These are phyloP conservation scores for Parachlorella kessleri DNA, from an alignment of 139 green algal genomes.

Conservation along the genomic window DNA sequence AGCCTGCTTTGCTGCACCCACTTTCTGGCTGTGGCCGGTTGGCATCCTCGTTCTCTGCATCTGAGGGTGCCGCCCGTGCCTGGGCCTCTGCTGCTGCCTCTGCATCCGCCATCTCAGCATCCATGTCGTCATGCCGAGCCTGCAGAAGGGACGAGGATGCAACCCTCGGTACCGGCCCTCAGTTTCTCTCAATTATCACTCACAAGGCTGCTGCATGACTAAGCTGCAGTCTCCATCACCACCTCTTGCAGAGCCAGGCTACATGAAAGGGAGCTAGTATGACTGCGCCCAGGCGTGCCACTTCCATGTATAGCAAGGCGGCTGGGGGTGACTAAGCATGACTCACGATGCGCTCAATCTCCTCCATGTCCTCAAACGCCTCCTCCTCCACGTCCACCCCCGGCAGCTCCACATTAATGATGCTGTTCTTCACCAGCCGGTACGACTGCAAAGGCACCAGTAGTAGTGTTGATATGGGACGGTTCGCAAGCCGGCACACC, in stretches of 20 bases:
- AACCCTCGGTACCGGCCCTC: no score
- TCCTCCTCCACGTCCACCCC: conserved; percentile 82
- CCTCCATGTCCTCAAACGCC: conserved; percentile 36
- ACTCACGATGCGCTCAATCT: conserved; percentile 27
- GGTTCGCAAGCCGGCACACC: no score
- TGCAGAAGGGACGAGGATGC: no score
- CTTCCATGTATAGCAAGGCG: no score
- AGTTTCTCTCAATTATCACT: no score
- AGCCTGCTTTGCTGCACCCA: conserved; percentile 3
- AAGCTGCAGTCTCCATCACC: no score
- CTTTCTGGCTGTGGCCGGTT: conserved; percentile 1
- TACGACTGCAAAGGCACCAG: conserved; percentile 72
- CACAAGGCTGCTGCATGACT: no score
- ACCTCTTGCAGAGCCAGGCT: no score
- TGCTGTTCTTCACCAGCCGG: conserved; percentile 86
- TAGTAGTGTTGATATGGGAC: no score
- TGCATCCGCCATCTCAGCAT: conserved; percentile 34
- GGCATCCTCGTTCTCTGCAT: conserved; percentile 7
- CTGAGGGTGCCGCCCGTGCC: not conserved
- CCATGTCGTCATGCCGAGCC: not conserved
- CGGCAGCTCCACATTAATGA: conserved; percentile 82
- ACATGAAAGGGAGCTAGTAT: no score
- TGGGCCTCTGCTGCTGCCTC: conserved; percentile 18
- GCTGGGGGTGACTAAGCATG: no score
- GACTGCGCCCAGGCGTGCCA: no score